phyloP scores from a whole-genome alignment of 345 rosid species.

The Dipteronia dyeriana region DNA sequence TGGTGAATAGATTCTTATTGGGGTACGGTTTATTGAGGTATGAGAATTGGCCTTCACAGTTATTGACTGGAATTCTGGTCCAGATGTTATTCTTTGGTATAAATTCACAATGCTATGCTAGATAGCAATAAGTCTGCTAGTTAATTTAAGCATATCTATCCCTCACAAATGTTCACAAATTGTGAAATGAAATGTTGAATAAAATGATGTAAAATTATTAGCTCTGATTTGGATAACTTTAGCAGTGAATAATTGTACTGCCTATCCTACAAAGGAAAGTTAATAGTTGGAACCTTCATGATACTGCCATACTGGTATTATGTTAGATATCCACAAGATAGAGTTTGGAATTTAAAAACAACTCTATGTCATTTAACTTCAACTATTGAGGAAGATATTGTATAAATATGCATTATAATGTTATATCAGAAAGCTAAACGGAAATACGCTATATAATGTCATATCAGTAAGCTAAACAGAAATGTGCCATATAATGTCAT shows the following conservation, averaged over 20 bases:
- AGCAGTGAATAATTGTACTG: neutral
- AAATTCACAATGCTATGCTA: neutral
- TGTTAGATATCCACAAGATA: neutral
- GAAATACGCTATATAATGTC: neutral
- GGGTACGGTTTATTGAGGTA: neutral
- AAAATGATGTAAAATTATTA: neutral
- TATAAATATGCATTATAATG: too few relatives aligned
- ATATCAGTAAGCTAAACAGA: neutral
- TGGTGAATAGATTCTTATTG: neutral
- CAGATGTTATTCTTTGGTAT: neutral
- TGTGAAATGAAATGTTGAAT: neutral
- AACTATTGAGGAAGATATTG: neutral
- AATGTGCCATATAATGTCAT: neutral
- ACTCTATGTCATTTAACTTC: neutral
- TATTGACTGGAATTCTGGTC: neutral
- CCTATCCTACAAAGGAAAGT: neutral
- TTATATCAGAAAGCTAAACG: too few relatives aligned
- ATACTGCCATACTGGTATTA: too few relatives aligned
- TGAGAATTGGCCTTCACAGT: neutral
- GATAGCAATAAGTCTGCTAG: neutral
- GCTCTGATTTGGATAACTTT: neutral
- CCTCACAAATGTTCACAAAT: neutral
- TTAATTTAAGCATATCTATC: neutral
- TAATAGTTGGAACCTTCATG: neutral
- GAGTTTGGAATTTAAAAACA: neutral